Conservation (phyloP, 495 filamentous ascomycete species). For the Pyrenopolyporus hunteri region DNA sequence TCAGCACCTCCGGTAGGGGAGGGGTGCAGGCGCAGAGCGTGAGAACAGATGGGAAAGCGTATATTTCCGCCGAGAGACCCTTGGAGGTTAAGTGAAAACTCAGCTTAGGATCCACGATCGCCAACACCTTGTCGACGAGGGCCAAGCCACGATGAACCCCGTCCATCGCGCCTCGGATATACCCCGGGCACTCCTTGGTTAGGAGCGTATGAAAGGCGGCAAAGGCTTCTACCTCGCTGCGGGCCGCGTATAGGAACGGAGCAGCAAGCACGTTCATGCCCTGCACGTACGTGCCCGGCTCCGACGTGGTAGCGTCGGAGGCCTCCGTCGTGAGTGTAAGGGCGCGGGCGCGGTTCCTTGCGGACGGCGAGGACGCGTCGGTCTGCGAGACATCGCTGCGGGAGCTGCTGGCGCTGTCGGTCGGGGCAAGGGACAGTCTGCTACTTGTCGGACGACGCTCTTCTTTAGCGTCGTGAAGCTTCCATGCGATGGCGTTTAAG, state of each 20-base stretch:
- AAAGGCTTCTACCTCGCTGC: slow-evolving; percentile 94
- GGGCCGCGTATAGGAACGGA: slow-evolving; percentile 93
- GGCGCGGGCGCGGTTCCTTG: slow-evolving; percentile 58
- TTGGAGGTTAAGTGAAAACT: slow-evolving; percentile 82
- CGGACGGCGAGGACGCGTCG: slow-evolving; percentile 48
- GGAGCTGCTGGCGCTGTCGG: slow-evolving; percentile 41
- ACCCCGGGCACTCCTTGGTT: slow-evolving; percentile 87
- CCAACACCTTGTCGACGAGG: slow-evolving; percentile 87
- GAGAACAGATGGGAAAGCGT: slow-evolving; percentile 95
- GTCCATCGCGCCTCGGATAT: slow-evolving; percentile 95
- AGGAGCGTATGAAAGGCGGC: slow-evolving; percentile 88
- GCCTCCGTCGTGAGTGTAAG: slow-evolving; percentile 64
- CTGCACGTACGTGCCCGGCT: slow-evolving; percentile 89
- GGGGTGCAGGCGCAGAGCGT: slow-evolving; percentile 96
- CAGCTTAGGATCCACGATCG: slow-evolving; percentile 89
- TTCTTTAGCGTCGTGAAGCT: slow-evolving; percentile 76
- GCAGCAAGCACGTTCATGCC: slow-evolving; percentile 99
- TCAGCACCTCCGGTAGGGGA: slow-evolving; percentile 91
- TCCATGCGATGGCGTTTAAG: slow-evolving; percentile 97
- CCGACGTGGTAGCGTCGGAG: slow-evolving; percentile 58
- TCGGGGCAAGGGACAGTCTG: slow-evolving; percentile 45
- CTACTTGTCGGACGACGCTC: slow-evolving; percentile 47
- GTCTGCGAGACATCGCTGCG: slow-evolving; percentile 45
- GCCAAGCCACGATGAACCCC: slow-evolving; percentile 91
- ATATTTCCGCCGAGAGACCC: slow-evolving; percentile 88